Conservation (phyloP, 2,329 filamentous ascomycete genomes). For the Chrysoporthe deuterocubensis region DNA sequence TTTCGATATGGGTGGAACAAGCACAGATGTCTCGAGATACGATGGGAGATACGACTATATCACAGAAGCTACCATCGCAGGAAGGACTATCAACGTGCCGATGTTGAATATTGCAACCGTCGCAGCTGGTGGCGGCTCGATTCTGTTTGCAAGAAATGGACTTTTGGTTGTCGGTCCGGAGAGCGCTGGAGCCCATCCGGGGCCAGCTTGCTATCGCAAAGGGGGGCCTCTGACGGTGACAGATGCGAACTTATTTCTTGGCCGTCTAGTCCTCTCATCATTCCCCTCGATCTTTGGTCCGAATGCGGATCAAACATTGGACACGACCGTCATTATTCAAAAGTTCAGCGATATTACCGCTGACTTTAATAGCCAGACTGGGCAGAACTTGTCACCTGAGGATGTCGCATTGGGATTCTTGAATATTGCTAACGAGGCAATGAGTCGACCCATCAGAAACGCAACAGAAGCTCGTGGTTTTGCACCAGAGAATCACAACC, state of each 20-base stretch:
- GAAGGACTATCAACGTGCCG: constrained; percentile 71
- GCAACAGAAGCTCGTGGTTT: constrained; percentile 63
- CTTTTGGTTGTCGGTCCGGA: constrained; percentile 74
- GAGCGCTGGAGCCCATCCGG: constrained; percentile 73
- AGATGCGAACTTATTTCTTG: constrained; percentile 66
- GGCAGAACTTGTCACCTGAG: constrained; percentile 38
- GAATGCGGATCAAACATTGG: constrained; percentile 61
- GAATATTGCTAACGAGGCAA: constrained; percentile 75
- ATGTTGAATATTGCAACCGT: constrained; percentile 79
- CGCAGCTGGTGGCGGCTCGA: constrained; percentile 53
- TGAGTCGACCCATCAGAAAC: constrained; percentile 76
- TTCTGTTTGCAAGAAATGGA: constrained; percentile 70
- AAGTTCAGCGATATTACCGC: constrained; percentile 48
- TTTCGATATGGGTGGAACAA: constrained; percentile 62
- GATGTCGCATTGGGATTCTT: constrained; percentile 71
- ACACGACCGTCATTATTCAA: constrained; percentile 42
- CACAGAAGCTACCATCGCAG: constrained; percentile 72
- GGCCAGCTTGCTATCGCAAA: constrained; percentile 73
- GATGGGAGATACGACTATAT: constrained; percentile 73
- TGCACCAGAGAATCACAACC: constrained; percentile 62
- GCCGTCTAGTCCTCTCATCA: constrained; percentile 61
- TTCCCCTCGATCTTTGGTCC: constrained; percentile 75
- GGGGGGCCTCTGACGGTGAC: constrained; percentile 73
- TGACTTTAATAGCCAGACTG: constrained; percentile 44
- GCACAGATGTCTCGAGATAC: constrained; percentile 72